phyloP scores from a whole-genome alignment of 352 stramenopile genomes.

The Phytophthora sansomeana region DNA sequence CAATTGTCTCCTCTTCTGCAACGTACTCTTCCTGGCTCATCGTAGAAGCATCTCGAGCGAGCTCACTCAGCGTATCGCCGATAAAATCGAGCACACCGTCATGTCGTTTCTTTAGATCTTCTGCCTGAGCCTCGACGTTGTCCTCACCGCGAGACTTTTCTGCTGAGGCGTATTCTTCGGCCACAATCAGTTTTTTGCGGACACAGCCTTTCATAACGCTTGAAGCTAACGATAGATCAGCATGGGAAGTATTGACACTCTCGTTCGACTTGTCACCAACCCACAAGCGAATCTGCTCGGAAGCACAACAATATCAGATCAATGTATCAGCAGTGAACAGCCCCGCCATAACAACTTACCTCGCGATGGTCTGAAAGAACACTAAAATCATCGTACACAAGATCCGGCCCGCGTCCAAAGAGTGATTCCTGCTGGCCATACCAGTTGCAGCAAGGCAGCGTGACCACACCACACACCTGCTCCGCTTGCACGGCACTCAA shows the following conservation, averaged over 20 bases:
- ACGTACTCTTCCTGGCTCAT: constrained; percentile 24
- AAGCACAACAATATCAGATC: constrained; percentile 11
- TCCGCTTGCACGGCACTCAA: constrained; percentile 72
- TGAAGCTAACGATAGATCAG: constrained; percentile 26
- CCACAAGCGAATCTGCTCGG: constrained; percentile 58
- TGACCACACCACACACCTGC: constrained; percentile 69
- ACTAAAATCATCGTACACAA: constrained; percentile 88
- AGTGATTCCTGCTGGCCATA: constrained; percentile 74
- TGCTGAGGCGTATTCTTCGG: background rate
- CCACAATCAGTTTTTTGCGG: constrained; percentile 30
- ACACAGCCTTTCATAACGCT: constrained; percentile 68
- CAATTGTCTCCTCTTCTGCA: constrained; percentile 24
- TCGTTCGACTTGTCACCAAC: constrained; percentile 15
- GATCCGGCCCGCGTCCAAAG: constrained; percentile 56
- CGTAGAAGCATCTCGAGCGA: constrained; percentile 19
- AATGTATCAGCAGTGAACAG: background rate
- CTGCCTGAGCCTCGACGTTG: background rate
- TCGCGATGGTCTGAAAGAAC: constrained; percentile 83
- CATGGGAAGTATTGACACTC: constrained; percentile 21
- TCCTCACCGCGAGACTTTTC: background rate
- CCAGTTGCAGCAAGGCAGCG: constrained; percentile 87
- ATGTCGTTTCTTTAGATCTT: constrained; percentile 11
- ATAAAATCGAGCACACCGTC: constrained; percentile 41
- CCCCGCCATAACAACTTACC: constrained; percentile 31
- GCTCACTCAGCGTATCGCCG: constrained; percentile 27